Conservation (phyloP, 257 asterid genomes). For the Fraxinus quadrangulata region DNA sequence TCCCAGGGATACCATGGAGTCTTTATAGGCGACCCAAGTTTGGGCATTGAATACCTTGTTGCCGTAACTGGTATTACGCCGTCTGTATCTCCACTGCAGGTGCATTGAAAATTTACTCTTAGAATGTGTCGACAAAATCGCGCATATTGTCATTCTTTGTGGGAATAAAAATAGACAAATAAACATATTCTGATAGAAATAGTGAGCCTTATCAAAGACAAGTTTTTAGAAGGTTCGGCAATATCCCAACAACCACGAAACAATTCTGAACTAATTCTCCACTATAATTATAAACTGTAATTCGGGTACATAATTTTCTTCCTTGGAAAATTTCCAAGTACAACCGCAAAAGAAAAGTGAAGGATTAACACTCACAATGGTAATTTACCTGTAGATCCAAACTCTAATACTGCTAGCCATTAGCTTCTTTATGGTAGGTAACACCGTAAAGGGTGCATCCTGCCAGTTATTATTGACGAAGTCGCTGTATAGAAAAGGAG, state of each 20-base stretch:
- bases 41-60: constrained; percentile 44
- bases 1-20: constrained; percentile 56
- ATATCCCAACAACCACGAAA: too few species aligned
- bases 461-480: constrained; percentile 25
- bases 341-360: not conserved
- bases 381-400: constrained; percentile 45
- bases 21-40: constrained; percentile 31
- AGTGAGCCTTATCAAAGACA: too few species aligned
- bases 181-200: too few species aligned
- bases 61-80: constrained; percentile 43
- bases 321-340: not conserved
- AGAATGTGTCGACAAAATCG: not conserved
- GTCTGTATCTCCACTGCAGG: constrained; percentile 44
- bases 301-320: too few species aligned
- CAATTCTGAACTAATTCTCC: too few species aligned
- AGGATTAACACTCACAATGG: not conserved
- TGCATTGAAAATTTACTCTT: not conserved
- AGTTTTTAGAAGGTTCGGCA: too few species aligned
- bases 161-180: not conserved
- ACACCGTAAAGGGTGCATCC: constrained; percentile 33
- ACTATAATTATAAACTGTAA: too few species aligned
- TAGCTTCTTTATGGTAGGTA: constrained; percentile 41
- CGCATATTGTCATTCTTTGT: too few species aligned
- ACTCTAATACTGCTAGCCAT: constrained; percentile 44
- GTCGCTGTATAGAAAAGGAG: constrained; percentile 14